Evolutionary conservation across 257 asterid genomes (phyloP).

Genomic region (Haberlea rhodopensis): DNA sequence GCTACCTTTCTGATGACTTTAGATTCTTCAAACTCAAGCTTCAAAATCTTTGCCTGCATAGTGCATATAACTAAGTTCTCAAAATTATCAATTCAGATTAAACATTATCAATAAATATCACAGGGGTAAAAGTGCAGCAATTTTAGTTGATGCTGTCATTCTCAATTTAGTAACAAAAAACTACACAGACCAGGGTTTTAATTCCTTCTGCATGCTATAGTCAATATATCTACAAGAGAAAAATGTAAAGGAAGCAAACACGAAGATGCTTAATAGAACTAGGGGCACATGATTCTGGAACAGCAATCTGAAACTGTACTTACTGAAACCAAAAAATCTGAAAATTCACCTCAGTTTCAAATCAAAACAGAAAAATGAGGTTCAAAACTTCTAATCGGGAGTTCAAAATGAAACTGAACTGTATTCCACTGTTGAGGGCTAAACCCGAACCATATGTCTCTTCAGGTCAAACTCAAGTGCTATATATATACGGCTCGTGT

Average conservation of each 20-base stretch:
- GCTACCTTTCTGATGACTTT: slow-evolving; percentile 63
- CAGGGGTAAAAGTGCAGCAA: neutral
- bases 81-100: neutral
- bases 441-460: neutral
- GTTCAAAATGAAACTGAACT: neutral
- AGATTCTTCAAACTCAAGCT: slow-evolving; percentile 41
- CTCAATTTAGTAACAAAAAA: neutral
- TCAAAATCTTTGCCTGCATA: slow-evolving; percentile 74
- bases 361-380: neutral
- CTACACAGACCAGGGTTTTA: neutral
- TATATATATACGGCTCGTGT: too few species aligned
- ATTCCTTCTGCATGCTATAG: neutral
- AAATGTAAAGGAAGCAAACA: neutral
- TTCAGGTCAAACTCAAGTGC: neutral
- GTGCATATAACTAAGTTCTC: slow-evolving; percentile 15
- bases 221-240: neutral
- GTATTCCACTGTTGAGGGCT: neutral
- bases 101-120: too few species aligned
- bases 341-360: too few species aligned
- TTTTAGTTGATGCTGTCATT: neutral
- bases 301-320: too few species aligned
- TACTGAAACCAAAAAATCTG: too few species aligned
- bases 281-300: neutral
- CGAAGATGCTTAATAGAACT: neutral
- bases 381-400: neutral